Base-by-base conservation (phyloP, 441 rosid species). In the Metrosideros polymorpha region DNA sequence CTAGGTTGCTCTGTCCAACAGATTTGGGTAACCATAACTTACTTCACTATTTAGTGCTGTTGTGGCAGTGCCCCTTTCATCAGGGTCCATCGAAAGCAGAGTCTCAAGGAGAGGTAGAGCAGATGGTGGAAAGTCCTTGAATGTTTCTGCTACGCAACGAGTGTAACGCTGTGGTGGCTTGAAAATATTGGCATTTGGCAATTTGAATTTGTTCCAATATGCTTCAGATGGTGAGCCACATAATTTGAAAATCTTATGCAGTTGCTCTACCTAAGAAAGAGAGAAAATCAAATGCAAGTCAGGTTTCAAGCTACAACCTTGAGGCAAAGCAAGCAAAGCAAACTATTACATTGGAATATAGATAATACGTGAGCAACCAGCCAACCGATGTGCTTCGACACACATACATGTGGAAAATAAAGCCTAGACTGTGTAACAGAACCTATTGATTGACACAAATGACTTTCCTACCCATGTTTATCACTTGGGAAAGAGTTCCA, bases 181-280 rank as follows among this genome's bases (percentile, higher is more conserved):
- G 91, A 93, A 96, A 50, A 95, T 91, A 14, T 95, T 94, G 24
- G 98, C 95, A 66, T 97, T 96, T 47, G 98, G 98, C 88, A 95
- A 90, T 89, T 94, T 97, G 56, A 91, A 91, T 89, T 93, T 97
- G 91, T 93, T 95, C 99, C 99, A 96, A 86, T 97, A 97, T 56
- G 91, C 96, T 88, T 97, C 98, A 4, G 98, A 92, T 53, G 98
- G 99, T 17, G 98, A 94, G 61, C 99, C 99, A 87, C 99, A 97
- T 87, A 96, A 90, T 89, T 95, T 97, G 82, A 94, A 97, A 90
- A 97, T 94, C 96, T 93, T 96, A 89, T 96, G 98, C 71, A 97
- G 94, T 89, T 97, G 99, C 92, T 97, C 99, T 2, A 96, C 99
- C 99, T 96, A 88, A 84, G 89, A 71, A 71, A 71, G n/a, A 39